Evolutionary conservation across 202 grass and related monocot genomes (phyloP).

Genomic region (Musa balbisiana): DNA sequence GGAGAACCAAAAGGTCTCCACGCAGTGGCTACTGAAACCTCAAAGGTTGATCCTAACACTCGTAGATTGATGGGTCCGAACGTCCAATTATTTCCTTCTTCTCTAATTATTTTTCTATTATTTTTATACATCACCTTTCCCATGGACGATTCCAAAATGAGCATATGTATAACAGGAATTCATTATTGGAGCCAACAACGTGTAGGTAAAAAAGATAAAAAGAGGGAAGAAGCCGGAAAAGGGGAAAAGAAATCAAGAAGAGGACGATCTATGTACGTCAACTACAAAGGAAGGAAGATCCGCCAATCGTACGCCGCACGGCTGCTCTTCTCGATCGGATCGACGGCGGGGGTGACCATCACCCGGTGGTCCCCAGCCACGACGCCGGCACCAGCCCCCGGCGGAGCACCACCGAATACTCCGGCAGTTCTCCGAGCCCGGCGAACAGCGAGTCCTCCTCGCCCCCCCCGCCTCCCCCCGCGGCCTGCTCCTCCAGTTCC

Average conservation of each 20-base stretch:
- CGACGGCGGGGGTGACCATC: neutral
- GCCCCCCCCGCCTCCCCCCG: neutral
- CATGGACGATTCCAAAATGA: neutral
- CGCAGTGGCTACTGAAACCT: no score
- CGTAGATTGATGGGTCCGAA: no score
- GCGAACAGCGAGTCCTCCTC: slow-evolving; percentile 17
- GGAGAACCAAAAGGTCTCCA: no score
- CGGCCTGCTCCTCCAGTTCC: neutral
- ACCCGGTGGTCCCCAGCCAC: neutral
- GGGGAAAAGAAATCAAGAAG: neutral
- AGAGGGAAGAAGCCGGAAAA: neutral
- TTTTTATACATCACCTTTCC: neutral
- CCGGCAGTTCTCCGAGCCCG: slow-evolving; percentile 18
- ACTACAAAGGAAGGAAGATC: neutral
- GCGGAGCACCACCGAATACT: slow-evolving; percentile 21
- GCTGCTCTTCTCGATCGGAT: neutral
- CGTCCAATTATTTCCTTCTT: neutral
- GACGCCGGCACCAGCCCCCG: slow-evolving; percentile 1
- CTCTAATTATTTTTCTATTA: neutral
- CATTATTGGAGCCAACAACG: neutral
- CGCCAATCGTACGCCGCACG: neutral
- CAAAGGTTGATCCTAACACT: no score
- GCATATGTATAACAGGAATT: neutral
- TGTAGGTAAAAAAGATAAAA: neutral
- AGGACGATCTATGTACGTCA: neutral